Conservation (phyloP, 441 rosid genomes). For the Codiaeum variegatum region DNA sequence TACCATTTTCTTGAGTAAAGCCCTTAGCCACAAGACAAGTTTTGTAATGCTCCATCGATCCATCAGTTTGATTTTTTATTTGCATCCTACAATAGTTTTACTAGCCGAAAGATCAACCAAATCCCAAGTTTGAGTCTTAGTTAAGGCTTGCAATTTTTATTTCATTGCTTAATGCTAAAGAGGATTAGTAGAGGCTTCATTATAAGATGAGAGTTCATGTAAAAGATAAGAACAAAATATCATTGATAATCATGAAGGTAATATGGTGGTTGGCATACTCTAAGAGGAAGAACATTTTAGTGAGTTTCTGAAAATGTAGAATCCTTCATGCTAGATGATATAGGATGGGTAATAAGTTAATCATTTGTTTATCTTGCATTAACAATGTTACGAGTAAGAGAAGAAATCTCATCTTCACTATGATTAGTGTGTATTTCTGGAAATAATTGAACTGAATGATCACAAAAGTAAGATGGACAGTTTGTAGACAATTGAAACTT, state of each 20-base stretch:
- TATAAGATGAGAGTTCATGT: neutral
- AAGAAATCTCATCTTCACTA: neutral
- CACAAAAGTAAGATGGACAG: neutral
- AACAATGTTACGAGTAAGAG: neutral
- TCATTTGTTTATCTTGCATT: neutral
- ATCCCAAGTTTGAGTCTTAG: neutral
- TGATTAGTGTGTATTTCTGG: too few species aligned
- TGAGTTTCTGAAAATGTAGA: neutral
- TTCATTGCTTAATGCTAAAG: neutral
- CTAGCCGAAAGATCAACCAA: neutral
- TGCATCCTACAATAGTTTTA: neutral
- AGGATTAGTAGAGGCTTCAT: neutral
- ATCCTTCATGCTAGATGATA: too few species aligned
- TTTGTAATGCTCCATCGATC: too few species aligned
- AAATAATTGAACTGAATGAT: neutral
- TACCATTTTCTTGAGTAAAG: too few species aligned
- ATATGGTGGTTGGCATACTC: neutral
- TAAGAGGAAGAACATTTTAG: neutral
- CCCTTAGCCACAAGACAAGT: too few species aligned
- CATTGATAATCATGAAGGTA: neutral
- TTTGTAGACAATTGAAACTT: too few species aligned
- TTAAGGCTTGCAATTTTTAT: neutral
- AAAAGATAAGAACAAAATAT: neutral
- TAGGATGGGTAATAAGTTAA: neutral
- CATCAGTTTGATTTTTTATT: too few species aligned